Evolutionary conservation across 768 basidiomycete genomes (phyloP).

Genomic region (Boletus rufocinnamomeus): DNA sequence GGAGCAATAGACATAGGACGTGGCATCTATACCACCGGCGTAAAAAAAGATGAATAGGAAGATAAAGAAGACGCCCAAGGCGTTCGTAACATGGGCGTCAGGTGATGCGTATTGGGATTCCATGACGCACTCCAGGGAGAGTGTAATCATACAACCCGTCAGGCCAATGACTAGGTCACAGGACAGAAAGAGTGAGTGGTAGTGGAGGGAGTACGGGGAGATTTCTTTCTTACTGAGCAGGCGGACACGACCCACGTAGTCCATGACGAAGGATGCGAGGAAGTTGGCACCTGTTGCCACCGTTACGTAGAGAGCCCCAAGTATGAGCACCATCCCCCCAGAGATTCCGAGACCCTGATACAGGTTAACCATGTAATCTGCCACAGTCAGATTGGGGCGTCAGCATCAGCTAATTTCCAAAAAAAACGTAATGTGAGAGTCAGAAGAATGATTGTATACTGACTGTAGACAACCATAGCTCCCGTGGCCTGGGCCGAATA

Average conservation of each 20-base stretch:
- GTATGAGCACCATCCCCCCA: background rate
- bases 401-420: background rate
- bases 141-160: background rate
- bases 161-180: background rate
- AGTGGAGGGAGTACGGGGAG: background rate
- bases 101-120: background rate
- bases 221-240: background rate
- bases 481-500: background rate
- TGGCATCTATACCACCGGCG: background rate
- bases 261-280: constrained; percentile 1
- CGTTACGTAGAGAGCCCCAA: background rate
- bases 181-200: background rate
- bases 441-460: background rate
- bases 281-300: background rate
- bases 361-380: constrained; percentile 2
- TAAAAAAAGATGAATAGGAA: constrained; percentile 1
- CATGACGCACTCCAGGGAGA: background rate
- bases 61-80: background rate
- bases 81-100: background rate
- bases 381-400: background rate
- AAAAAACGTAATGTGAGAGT: background rate
- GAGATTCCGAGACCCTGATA: background rate
- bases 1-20: constrained; percentile 3
- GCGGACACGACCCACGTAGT: constrained; percentile 2
- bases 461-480: constrained; percentile 6